Conservation (phyloP, 768 basidiomycete genomes). For the Boletus patriciae region DNA sequence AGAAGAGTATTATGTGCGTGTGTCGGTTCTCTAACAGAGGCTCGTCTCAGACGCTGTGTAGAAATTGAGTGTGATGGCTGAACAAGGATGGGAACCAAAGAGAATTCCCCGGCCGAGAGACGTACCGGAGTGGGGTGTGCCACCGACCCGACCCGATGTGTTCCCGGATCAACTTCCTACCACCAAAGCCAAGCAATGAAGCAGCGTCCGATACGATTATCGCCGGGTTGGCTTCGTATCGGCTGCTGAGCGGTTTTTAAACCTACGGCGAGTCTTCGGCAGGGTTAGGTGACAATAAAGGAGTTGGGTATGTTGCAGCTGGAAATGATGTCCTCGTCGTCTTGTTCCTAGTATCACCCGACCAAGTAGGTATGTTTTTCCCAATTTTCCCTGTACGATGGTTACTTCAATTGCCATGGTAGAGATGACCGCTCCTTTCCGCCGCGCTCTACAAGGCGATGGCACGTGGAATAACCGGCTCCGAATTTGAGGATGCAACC, state of each 20-base stretch:
- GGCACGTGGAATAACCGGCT: neutral
- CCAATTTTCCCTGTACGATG: neutral
- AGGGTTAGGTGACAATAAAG: neutral
- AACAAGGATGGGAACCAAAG: constrained; percentile 85
- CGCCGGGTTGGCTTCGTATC: neutral
- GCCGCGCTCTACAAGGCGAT: neutral
- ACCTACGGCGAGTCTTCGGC: neutral
- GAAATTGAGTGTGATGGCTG: constrained; percentile 63
- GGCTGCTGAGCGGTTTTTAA: neutral
- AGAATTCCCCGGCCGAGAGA: constrained; percentile 82
- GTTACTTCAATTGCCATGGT: neutral
- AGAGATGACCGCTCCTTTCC: too few species aligned
- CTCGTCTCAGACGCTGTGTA: constrained; percentile 1
- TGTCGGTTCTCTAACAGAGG: neutral
- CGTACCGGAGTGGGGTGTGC: constrained; percentile 91
- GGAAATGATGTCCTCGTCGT: neutral
- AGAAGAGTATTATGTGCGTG: constrained; percentile 93
- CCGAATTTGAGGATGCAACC: neutral
- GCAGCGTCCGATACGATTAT: neutral
- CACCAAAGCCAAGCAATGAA: constrained; percentile 3
- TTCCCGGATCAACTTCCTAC: constrained; percentile 25
- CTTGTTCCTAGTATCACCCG: neutral
- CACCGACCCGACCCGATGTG: constrained; percentile 47
- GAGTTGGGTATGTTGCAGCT: neutral
- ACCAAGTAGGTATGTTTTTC: neutral